A percentile compares a stretch with the other conserved stretches of the same genome.
These are phyloP conservation scores for Spathaspora arborariae DNA, from an alignment of 805 yeast species.

Conservation along the genomic window DNA sequence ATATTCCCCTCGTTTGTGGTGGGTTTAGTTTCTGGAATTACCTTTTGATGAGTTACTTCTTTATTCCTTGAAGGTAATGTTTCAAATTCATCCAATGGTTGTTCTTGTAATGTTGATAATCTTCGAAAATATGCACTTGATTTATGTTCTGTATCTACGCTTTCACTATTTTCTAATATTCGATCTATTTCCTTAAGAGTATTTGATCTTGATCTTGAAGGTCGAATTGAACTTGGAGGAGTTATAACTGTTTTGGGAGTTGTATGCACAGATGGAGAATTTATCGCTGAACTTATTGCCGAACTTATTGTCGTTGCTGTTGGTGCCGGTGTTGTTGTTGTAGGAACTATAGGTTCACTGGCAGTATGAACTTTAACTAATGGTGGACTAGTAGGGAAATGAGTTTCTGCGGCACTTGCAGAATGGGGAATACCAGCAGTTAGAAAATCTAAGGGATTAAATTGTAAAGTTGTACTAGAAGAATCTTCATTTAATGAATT, in stretches of 20 bases:
- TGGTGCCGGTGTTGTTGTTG: background rate
- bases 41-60: background rate
- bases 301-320: background rate
- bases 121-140: constrained; percentile 64
- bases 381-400: constrained; percentile 5
- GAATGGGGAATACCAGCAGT: constrained; percentile 5
- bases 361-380: background rate
- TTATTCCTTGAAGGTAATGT: constrained; percentile 4
- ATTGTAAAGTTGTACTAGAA: constrained; percentile 1
- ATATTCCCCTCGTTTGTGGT: background rate
- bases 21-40: constrained; percentile 1
- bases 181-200: constrained; percentile 32
- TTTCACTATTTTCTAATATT: constrained; percentile 34
- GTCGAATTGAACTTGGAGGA: constrained; percentile 12
- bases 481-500: constrained; percentile 2
- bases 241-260: background rate
- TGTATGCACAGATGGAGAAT: background rate
- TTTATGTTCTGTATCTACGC: constrained; percentile 43
- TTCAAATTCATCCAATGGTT: constrained; percentile 26
- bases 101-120: constrained; percentile 60
- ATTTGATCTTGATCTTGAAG: constrained; percentile 30
- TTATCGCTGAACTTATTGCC: background rate
- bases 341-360: background rate
- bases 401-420: constrained; percentile 18
- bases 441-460: background rate